Conservation (phyloP, 1,139 yeast genomes). For the Suhomyces chickasaworum region DNA sequence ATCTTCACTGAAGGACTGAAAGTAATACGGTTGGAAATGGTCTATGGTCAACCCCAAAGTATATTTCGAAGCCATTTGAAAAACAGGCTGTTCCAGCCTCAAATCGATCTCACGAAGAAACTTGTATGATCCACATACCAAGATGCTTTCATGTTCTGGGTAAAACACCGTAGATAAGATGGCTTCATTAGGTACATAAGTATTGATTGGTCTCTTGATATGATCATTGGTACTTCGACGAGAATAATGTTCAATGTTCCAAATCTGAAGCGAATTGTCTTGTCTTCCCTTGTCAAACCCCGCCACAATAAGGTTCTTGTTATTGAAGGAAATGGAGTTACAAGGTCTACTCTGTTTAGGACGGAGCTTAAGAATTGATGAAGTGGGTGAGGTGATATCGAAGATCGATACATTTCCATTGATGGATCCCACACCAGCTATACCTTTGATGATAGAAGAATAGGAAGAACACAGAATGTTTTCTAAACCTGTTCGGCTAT, state of each 20-base stretch:
- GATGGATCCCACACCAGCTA: constrained; percentile 72
- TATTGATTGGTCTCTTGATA: constrained; percentile 55
- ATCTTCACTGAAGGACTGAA: constrained; percentile 78
- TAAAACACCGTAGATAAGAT: constrained; percentile 68
- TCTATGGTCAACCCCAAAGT: constrained; percentile 70
- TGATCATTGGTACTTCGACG: constrained; percentile 44
- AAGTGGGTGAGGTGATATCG: constrained; percentile 49
- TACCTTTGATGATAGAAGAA: constrained; percentile 56
- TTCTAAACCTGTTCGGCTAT: constrained; percentile 65
- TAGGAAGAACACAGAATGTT: constrained; percentile 73
- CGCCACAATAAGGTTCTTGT: constrained; percentile 65
- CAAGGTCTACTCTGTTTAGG: constrained; percentile 77
- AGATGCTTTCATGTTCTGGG: constrained; percentile 55
- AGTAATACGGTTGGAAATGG: constrained; percentile 62
- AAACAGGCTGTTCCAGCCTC: constrained; percentile 66
- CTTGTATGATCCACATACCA: constrained; percentile 79
- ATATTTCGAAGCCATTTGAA: constrained; percentile 76
- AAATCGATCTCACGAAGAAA: constrained; percentile 77
- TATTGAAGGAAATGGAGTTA: constrained; percentile 71
- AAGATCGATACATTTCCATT: constrained; percentile 69
- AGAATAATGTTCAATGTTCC: constrained; percentile 72
- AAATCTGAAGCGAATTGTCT: constrained; percentile 75
- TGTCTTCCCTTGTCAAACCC: constrained; percentile 82
- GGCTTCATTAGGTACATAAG: constrained; percentile 74
- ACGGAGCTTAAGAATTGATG: constrained; percentile 49